Percentiles rank a stretch among this genome's conserved stretches.
Conservation (phyloP, 2,329 filamentous ascomycete genomes). For the Colletotrichum cordylinicola region DNA sequence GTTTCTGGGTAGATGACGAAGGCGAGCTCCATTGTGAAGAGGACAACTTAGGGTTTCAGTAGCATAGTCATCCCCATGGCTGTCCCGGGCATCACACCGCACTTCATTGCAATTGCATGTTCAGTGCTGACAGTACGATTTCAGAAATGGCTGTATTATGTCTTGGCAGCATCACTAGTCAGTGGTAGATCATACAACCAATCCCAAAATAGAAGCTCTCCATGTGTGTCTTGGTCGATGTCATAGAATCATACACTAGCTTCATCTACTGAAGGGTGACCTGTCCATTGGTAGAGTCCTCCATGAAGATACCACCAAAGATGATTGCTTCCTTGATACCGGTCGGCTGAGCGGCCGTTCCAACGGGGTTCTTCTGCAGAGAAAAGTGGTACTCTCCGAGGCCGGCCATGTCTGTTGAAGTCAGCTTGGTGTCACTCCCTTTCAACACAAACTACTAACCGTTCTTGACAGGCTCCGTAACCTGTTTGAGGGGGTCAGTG, state of each 20-base stretch:
- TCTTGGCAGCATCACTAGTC: background rate
- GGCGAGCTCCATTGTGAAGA: background rate
- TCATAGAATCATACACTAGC: background rate
- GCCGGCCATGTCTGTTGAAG: slow-evolving; percentile 29
- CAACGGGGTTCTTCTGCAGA: slow-evolving; percentile 45
- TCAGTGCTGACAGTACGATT: background rate
- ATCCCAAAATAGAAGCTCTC: background rate
- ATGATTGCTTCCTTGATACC: slow-evolving; percentile 36
- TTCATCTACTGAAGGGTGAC: slow-evolving; percentile 20
- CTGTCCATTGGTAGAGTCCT: slow-evolving; percentile 27
- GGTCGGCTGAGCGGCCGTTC: slow-evolving; percentile 33
- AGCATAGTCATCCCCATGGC: background rate
- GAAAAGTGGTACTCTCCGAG: slow-evolving; percentile 53
- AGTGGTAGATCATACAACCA: background rate
- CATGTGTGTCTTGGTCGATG: background rate
- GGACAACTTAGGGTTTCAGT: background rate
- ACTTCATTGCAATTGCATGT: background rate
- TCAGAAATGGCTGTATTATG: background rate
- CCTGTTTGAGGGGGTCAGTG: slow-evolving; percentile 37
- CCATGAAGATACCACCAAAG: slow-evolving; percentile 39
- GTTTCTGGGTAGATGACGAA: background rate
- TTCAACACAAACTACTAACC: slow-evolving; percentile 29
- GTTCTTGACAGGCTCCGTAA: slow-evolving; percentile 38
- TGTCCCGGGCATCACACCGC: background rate
- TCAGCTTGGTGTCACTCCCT: background rate